Evolutionary conservation across 2,329 filamentous ascomycete genomes (phyloP), one percentile per base, ranked within the genome.

Genomic region (Cladosporium sp.): DNA sequence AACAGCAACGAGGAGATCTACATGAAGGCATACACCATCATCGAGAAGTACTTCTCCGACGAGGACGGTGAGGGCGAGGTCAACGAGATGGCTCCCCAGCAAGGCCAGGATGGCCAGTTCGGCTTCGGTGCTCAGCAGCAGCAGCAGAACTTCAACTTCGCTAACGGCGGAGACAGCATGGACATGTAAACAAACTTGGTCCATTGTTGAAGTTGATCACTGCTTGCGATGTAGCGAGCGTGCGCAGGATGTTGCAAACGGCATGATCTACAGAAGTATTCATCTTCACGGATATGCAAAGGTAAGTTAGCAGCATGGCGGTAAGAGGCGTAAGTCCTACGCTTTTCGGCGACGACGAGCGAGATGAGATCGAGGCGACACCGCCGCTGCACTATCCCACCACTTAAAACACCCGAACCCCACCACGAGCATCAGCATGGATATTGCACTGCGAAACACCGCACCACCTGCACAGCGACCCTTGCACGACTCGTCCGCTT

Each of bases 21-120:
- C 84, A 97, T 99, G 93, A 99, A 99, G 86, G 94, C 94, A 0
- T 99, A 97, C 84, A 97, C 96, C 84, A 99, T 99, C 78, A 99
- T 99, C 67, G 94, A 99, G 84, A 97, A 97, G 82, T 99, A 99
- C 84, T 99, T 99, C 81, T 97, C 92, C 0, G 94, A 99, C 71
- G 94, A 99, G 67, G 94, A 97, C 58, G 94, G 96, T 73, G 84
- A 83, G 63, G 85, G 78, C 49, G 92, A 92, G 69, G 92, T 92
- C 67, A 90, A 92, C 63, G 90, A 95, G 70, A 84, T 91, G 75
- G 88, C 84, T 61, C 85, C 89, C 61, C 83, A 85, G 69, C 82
- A 85, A 66, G 85, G 83, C 64, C 88, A 91, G 72, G 85, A 88
- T 69, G 88, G 88, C 60, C 86, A 86, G 59, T 94, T 93, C 75